These are phyloP conservation scores for Lizonia empirigonia DNA, from an alignment of 2,329 filamentous ascomycete species.

Conservation along the genomic window DNA sequence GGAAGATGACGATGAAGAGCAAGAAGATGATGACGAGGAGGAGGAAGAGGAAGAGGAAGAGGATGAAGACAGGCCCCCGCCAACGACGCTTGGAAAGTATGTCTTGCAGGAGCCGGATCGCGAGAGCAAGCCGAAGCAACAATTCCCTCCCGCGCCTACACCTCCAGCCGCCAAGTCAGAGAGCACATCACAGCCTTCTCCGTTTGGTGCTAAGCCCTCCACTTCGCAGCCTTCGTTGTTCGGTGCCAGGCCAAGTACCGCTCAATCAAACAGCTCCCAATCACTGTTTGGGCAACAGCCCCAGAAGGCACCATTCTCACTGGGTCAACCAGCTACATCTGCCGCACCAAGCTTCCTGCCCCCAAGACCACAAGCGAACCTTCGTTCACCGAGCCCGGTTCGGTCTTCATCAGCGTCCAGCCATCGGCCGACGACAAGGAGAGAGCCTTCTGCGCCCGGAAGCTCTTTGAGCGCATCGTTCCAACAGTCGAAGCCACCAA, in stretches of 20 bases:
- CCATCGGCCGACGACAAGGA: constrained; percentile 25
- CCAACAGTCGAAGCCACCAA: constrained; percentile 42
- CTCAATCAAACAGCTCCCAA: constrained; percentile 2
- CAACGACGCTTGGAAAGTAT: constrained; percentile 16
- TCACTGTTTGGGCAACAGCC: constrained; percentile 27
- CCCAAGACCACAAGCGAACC: constrained; percentile 56
- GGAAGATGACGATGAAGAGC: constrained; percentile 52
- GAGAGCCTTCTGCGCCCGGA: constrained; percentile 40
- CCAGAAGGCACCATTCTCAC: constrained; percentile 19
- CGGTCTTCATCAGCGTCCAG: constrained; percentile 62
- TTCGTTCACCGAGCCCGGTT: constrained; percentile 75
- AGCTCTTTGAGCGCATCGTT: constrained; percentile 41
- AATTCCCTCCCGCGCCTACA: constrained; percentile 39
- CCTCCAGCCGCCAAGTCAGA: constrained; percentile 38
- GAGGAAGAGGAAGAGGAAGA: constrained; percentile 8
- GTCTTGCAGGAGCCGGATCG: constrained; percentile 4
- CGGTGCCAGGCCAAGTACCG: background rate
- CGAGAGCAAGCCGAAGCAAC: background rate
- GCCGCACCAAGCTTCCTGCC: constrained; percentile 59
- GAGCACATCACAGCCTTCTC: constrained; percentile 6
- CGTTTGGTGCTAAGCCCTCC: constrained; percentile 4
- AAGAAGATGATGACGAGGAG: constrained; percentile 32
- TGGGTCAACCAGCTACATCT: constrained; percentile 23
- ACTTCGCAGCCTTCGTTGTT: background rate
- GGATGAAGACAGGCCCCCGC: background rate